Percentiles rank a stretch among this genome's conserved stretches.
Conservation (phyloP, 2,329 filamentous ascomycete genomes). For the Emergomyces pasteurianus region DNA sequence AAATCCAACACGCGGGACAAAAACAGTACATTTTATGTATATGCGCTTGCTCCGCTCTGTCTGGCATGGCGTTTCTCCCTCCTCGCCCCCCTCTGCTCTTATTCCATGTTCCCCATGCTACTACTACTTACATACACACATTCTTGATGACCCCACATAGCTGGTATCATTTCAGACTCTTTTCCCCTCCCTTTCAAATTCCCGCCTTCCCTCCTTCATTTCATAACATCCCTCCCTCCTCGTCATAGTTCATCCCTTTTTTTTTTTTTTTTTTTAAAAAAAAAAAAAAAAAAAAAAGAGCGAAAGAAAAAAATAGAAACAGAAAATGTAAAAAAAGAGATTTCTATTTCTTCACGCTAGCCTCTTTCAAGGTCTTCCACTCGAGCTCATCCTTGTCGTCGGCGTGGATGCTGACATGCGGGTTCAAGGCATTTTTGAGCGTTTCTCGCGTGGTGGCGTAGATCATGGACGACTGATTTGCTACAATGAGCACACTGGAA, state of each 20-base stretch:
- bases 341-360: conserved; percentile 5
- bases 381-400: conserved; percentile 32
- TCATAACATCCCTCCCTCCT: not conserved
- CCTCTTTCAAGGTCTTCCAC: conserved; percentile 29
- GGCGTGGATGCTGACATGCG: conserved; percentile 29
- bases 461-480: conserved; percentile 35
- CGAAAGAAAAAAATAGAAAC: no score
- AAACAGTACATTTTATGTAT: not conserved
- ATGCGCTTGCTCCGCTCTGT: not conserved
- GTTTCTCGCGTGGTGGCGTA: conserved; percentile 39
- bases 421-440: conserved; percentile 38
- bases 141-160: not conserved
- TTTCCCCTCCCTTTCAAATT: not conserved
- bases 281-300: not conserved
- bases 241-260: not conserved
- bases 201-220: not conserved
- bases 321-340: not conserved
- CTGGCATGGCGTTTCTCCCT: not conserved
- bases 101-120: not conserved
- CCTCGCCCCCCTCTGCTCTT: not conserved
- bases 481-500: not conserved
- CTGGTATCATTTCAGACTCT: not conserved
- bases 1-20: not conserved
- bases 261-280: no score
- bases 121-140: not conserved